Evolutionary conservation across 305 asterid species (phyloP).

Genomic region (Fraxinus platypoda): DNA sequence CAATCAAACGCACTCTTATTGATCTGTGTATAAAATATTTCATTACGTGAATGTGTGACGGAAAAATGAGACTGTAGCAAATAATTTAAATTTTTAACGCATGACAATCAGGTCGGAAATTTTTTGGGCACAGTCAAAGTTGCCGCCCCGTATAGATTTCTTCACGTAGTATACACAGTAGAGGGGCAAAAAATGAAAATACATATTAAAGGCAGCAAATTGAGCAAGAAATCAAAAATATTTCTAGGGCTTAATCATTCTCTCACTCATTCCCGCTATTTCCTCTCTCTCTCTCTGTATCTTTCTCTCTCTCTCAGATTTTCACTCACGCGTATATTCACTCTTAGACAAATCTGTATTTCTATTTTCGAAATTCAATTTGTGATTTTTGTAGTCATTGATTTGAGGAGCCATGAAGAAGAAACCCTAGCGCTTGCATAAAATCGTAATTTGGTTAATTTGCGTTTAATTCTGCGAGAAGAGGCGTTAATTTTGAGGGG

Average conservation of each 20-base stretch:
- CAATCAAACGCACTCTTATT: no score
- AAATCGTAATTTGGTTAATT: constrained; percentile 37
- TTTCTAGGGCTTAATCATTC: neutral
- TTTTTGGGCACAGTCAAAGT: neutral
- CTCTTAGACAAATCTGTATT: neutral
- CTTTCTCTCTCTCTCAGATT: neutral
- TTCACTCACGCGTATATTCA: neutral
- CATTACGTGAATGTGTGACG: no score
- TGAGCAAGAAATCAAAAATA: neutral
- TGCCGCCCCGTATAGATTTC: neutral
- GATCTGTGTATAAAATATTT: no score
- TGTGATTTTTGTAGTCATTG: neutral
- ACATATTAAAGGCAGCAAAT: neutral
- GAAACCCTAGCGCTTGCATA: constrained; percentile 35
- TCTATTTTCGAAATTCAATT: neutral
- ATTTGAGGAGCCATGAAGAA: constrained; percentile 18
- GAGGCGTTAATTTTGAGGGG: constrained; percentile 3
- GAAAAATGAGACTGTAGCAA: no score
- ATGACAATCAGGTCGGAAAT: neutral
- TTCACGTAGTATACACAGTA: neutral
- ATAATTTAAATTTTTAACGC: no score
- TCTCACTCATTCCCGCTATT: neutral
- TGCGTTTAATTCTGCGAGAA: constrained; percentile 3
- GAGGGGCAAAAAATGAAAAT: neutral
- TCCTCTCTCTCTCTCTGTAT: neutral